Conservation (phyloP, 495 filamentous ascomycete species). For the Penicillium roqueforti region DNA sequence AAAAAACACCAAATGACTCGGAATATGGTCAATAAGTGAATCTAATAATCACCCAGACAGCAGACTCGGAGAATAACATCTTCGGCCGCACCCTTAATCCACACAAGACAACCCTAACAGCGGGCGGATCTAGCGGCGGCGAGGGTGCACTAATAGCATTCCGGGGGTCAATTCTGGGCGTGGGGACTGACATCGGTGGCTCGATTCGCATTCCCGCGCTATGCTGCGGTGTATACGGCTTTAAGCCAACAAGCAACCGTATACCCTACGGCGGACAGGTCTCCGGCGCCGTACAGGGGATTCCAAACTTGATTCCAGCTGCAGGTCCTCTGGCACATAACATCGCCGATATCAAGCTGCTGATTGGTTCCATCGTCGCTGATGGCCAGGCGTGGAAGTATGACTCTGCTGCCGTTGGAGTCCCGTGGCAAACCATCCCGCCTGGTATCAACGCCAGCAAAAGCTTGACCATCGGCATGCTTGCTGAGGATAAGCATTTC, state of each 20-base stretch:
- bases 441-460: background rate
- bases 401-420: slow-evolving; percentile 14
- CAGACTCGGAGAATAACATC: slow-evolving; percentile 23
- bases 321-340: slow-evolving; percentile 55
- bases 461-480: slow-evolving; percentile 45
- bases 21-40: background rate
- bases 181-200: slow-evolving; percentile 61
- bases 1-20: background rate
- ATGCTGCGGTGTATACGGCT: slow-evolving; percentile 57
- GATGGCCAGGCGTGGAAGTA: slow-evolving; percentile 45
- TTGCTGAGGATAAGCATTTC: slow-evolving; percentile 48
- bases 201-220: slow-evolving; percentile 59
- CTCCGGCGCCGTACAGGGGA: slow-evolving; percentile 12
- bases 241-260: slow-evolving; percentile 53
- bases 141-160: slow-evolving; percentile 56
- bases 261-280: slow-evolving; percentile 43
- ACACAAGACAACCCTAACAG: slow-evolving; percentile 45
- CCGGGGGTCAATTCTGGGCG: slow-evolving; percentile 52
- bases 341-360: slow-evolving; percentile 52
- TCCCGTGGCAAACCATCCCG: slow-evolving; percentile 11
- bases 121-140: slow-evolving; percentile 56
- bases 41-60: slow-evolving; percentile 39
- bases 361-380: slow-evolving; percentile 51
- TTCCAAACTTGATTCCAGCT: slow-evolving; percentile 9
- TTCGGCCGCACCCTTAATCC: slow-evolving; percentile 49